A percentile compares a stretch with the other conserved stretches of the same genome.
phyloP scores from a whole-genome alignment of 2,329 filamentous ascomycete species.

The Pseudogymnoascus sp. region DNA sequence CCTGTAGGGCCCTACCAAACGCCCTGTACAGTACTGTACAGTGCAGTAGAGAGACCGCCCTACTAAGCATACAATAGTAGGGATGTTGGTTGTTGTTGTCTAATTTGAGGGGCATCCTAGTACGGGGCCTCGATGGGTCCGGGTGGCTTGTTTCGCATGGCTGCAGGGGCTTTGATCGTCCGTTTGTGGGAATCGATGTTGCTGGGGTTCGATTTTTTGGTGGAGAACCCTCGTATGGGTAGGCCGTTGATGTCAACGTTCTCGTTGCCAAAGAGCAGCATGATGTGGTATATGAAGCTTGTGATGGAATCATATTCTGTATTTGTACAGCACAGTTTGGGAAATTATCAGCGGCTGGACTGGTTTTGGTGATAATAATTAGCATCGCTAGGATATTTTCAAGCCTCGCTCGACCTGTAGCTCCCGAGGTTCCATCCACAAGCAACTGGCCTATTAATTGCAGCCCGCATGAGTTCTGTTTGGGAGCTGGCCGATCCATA shows the following conservation, averaged over 20 bases:
- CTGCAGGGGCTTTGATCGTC: neutral
- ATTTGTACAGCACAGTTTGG: neutral
- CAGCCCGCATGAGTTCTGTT: neutral
- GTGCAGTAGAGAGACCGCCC: neutral
- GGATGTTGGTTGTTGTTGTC: neutral
- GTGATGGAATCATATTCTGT: neutral
- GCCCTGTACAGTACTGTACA: neutral
- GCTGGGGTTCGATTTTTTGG: neutral
- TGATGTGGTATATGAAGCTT: neutral
- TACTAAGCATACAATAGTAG: neutral
- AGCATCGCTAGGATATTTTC: neutral
- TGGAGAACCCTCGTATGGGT: neutral
- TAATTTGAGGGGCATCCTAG: conserved; percentile 1
- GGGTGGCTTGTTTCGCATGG: conserved; percentile 6
- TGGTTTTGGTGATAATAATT: neutral
- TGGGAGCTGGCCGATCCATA: neutral
- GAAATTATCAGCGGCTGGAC: neutral
- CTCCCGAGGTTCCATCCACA: neutral
- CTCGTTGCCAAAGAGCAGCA: neutral
- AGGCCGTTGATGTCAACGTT: neutral
- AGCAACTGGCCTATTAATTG: neutral
- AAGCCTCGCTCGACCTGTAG: neutral
- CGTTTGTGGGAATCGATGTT: neutral
- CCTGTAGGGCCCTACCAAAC: neutral
- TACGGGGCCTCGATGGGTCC: neutral